Evolutionary conservation across 176 grass and related monocot genomes (phyloP).

Genomic region (Bromus sterilis): DNA sequence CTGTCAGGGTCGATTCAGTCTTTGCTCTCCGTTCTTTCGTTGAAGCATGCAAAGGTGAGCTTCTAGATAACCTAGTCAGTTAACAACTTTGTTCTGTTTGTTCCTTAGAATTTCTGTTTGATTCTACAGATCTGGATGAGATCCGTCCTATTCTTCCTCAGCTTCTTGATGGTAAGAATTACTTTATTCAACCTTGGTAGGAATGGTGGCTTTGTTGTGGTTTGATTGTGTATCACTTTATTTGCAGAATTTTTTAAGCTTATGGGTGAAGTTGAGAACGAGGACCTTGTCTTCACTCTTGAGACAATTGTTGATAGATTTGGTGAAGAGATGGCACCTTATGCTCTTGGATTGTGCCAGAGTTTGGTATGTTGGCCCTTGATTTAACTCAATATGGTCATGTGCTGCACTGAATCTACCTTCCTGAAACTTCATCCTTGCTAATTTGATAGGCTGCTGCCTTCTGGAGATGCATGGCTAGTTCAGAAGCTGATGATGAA

Average conservation of each 20-base stretch:
- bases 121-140: conserved; percentile 72
- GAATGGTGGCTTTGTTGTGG: not conserved
- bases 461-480: conserved; percentile 93
- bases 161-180: conserved; percentile 79
- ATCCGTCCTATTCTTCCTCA: conserved; percentile 85
- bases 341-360: conserved; percentile 92
- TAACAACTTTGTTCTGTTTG: not conserved
- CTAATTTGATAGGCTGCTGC: conserved; percentile 59
- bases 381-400: not conserved
- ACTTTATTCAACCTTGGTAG: not conserved
- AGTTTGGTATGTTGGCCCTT: conserved; percentile 54
- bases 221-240: conserved; percentile 31
- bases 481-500: conserved; percentile 88
- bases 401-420: not conserved
- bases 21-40: conserved; percentile 95
- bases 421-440: conserved; percentile 15
- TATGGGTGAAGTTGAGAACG: conserved; percentile 94
- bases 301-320: conserved; percentile 95
- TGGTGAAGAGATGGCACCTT: conserved; percentile 98
- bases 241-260: conserved; percentile 91
- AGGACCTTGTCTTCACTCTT: conserved; percentile 88
- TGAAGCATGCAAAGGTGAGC: conserved; percentile 84
- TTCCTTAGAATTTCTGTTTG: conserved; percentile 14
- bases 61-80: conserved; percentile 4
- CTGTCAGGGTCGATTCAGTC: conserved; percentile 90